Conservation (phyloP, 2,329 filamentous ascomycete species). For the Coniochaeta sp. region DNA sequence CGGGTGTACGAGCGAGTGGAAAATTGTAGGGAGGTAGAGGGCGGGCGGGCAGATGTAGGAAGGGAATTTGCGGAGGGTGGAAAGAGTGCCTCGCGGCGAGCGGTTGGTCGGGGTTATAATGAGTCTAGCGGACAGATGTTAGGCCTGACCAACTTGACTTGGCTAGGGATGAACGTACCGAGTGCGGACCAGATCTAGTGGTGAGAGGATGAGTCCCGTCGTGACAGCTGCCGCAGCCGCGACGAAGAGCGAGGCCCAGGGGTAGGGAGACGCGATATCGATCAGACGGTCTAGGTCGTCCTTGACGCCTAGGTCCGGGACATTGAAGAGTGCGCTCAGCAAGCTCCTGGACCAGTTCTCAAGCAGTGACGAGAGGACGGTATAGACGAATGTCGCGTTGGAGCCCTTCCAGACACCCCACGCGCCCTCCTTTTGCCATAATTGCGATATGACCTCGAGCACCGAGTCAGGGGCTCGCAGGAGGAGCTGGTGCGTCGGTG, state of each 20-base stretch:
- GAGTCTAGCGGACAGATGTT: constrained; percentile 41
- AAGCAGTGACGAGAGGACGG: constrained; percentile 73
- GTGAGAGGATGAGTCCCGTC: constrained; percentile 74
- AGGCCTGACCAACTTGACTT: constrained; percentile 10
- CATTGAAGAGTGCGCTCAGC: constrained; percentile 81
- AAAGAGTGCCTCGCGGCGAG: constrained; percentile 68
- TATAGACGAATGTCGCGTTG: constrained; percentile 89
- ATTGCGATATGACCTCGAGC: constrained; percentile 74
- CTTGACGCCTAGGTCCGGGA: constrained; percentile 73
- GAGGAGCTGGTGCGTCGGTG: constrained; percentile 53
- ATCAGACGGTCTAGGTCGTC: constrained; percentile 71
- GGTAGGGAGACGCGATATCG: constrained; percentile 68
- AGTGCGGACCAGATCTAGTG: constrained; percentile 84
- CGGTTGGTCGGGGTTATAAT: constrained; percentile 76
- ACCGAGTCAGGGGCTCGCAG: constrained; percentile 73
- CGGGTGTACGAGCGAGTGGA: constrained; percentile 79
- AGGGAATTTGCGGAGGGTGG: constrained; percentile 69
- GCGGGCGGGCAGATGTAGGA: constrained; percentile 64
- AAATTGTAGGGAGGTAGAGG: constrained; percentile 74
- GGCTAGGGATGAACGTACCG: constrained; percentile 36
- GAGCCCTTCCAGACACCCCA: constrained; percentile 94
- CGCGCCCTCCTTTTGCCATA: constrained; percentile 83
- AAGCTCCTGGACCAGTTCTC: constrained; percentile 91
- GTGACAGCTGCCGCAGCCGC: constrained; percentile 56
- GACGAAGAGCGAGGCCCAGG: constrained; percentile 72